Base-by-base conservation (phyloP, 176 grass and related monocot genomes). In the Lolium rigidum region DNA sequence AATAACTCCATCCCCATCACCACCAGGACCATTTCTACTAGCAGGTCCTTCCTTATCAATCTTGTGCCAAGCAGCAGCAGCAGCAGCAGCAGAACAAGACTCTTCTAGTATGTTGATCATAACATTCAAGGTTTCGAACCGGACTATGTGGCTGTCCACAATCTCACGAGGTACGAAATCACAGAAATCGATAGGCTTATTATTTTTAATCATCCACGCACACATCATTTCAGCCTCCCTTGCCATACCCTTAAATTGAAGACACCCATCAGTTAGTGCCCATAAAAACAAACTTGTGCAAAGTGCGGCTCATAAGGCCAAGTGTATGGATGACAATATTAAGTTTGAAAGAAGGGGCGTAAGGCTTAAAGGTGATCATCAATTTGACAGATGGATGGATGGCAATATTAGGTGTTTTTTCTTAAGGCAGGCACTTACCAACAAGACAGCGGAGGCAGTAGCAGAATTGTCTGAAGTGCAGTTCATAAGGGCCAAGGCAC, bases 401-500 rank as follows among this genome's bases (percentile, higher is more conserved):
- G 28, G 28, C 28, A 31, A 31, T 31, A 31, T 31, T 31, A 31
- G 28, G 28, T 31, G 28, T 31, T 31, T 31, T 31, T 31, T 31
- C 28, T 31, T 31, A 31, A 83, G 37, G 38, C 2, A 47, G 14
- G 54, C 35, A 74, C 37, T 0, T 74, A 74, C 81, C 68, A 74
- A 59, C 81, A 83, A 20, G 39, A 24, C 21, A 83, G 38, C 68
- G 0, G 54, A 26, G 21, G 81, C 54, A 47, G 81, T 3, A 28
- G 13, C 38, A 74, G 81, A 73, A 20, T 74, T 8, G 9, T 5
- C 15, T 20, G 0, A 57, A 71, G 16, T 37, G 80, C 28, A 69
- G n/a, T 72, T 58, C 67, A 74, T 83, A 58, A 83, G 81, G 68
- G 38, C 17, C 37, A 83, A 74, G 15, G 68, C 68, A 48, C n/a